Conservation (phyloP, 495 filamentous ascomycete genomes). For the Aspergillus incahuasiensis region DNA sequence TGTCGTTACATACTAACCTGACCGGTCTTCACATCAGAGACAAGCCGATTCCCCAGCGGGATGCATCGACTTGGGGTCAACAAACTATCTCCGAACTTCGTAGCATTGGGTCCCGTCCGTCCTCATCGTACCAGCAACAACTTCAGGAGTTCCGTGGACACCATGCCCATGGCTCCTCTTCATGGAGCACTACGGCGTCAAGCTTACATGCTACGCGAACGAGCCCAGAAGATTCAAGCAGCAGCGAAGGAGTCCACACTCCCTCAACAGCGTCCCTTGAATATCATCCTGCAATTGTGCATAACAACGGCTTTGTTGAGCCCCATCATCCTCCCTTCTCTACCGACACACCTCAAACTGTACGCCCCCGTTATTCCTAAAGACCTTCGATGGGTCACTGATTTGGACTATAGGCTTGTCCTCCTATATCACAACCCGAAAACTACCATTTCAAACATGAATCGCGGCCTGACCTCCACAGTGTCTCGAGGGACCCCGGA, state of each 20-base stretch:
- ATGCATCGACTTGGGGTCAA: constrained; percentile 50
- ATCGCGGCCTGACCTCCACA: constrained; percentile 26
- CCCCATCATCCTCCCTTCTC: constrained; percentile 40
- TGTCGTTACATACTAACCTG: constrained; percentile 66
- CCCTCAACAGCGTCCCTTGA: constrained; percentile 58
- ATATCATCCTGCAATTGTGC: constrained; percentile 61
- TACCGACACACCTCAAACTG: constrained; percentile 40
- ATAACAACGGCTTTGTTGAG: constrained; percentile 59
- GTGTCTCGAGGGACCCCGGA: constrained; percentile 35
- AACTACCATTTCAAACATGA: constrained; percentile 33
- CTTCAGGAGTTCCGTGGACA: constrained; percentile 26
- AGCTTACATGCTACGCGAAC: constrained; percentile 45
- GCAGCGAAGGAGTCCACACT: constrained; percentile 64
- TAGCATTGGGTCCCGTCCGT: constrained; percentile 37
- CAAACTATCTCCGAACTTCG: constrained; percentile 44
- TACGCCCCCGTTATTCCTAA: constrained; percentile 35
- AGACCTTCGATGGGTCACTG: constrained; percentile 32
- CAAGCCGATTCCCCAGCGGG: constrained; percentile 44
- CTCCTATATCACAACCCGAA: constrained; percentile 33
- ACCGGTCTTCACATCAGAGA: constrained; percentile 66
- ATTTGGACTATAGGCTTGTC: constrained; percentile 40
- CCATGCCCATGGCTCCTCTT: constrained; percentile 23
- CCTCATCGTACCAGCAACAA: constrained; percentile 40
- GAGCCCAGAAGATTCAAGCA: constrained; percentile 68
- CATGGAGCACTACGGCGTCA: constrained; percentile 15